These are phyloP conservation scores for Candida tallmaniae DNA, from an alignment of 805 yeast species.

Conservation along the genomic window DNA sequence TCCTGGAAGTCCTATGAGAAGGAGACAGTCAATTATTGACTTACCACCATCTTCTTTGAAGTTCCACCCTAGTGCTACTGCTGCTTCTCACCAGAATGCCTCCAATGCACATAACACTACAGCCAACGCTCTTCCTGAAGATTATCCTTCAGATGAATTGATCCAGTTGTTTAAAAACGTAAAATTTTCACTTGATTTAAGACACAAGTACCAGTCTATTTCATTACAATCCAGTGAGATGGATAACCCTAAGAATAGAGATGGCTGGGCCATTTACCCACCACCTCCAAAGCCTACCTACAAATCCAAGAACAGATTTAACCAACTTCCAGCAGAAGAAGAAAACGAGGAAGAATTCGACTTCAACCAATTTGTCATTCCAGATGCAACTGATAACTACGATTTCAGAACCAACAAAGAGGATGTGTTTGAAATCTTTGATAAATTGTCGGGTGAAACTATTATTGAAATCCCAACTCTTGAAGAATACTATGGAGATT, in stretches of 20 bases:
- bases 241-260: conserved; percentile 80
- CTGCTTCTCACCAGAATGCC: conserved; percentile 12
- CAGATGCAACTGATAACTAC: conserved; percentile 39
- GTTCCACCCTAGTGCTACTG: conserved; percentile 13
- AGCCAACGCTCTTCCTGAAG: conserved; percentile 29
- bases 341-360: conserved; percentile 49
- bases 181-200: conserved; percentile 60
- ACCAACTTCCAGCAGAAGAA: conserved; percentile 34
- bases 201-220: conserved; percentile 67
- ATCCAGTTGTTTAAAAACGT: conserved; percentile 60
- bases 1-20: conserved; percentile 13
- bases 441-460: conserved; percentile 16
- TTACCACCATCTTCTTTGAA: conserved; percentile 19
- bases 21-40: conserved; percentile 38
- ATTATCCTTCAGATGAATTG: conserved; percentile 64
- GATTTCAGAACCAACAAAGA: conserved; percentile 49
- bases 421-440: conserved; percentile 66
- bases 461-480: conserved; percentile 72
- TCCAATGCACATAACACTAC: conserved; percentile 5
- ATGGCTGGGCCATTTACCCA: conserved; percentile 80
- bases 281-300: conserved; percentile 87
- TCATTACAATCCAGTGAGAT: conserved; percentile 64
- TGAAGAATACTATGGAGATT: conserved; percentile 79
- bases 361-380: conserved; percentile 51
- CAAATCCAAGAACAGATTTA: conserved; percentile 55